These are phyloP conservation scores for Cercospora sp. DNA, from an alignment of 2,329 filamentous ascomycete genomes.

Conservation along the genomic window DNA sequence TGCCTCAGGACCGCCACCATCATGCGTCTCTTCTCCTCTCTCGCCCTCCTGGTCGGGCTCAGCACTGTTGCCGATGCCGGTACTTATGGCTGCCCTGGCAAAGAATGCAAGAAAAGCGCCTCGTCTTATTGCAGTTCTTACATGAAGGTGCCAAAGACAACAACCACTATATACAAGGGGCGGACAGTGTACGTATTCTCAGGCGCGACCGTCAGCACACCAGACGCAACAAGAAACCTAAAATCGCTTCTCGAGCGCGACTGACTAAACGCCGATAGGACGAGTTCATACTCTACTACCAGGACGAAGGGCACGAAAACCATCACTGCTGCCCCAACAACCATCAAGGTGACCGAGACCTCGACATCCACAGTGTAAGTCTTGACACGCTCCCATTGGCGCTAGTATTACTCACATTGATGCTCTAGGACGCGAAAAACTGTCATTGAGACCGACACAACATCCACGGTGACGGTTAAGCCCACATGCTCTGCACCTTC, in stretches of 20 bases:
- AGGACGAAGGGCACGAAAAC: background rate
- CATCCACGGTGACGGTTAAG: background rate
- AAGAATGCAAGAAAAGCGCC: conserved; percentile 5
- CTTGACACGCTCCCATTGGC: background rate
- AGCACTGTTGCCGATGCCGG: conserved; percentile 4
- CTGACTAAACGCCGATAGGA: background rate
- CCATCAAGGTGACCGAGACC: background rate
- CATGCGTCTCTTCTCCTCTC: background rate
- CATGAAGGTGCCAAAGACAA: conserved; percentile 7
- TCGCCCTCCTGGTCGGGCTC: background rate
- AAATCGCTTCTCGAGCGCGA: background rate
- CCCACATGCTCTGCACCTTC: background rate
- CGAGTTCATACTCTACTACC: background rate
- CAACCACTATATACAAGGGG: background rate
- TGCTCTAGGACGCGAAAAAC: background rate
- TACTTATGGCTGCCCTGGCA: conserved; percentile 7
- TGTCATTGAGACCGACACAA: background rate
- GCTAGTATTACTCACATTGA: background rate
- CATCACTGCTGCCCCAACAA: background rate
- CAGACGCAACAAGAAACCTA: background rate
- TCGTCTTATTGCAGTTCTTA: conserved; percentile 12
- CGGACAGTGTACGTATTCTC: background rate
- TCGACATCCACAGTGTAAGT: background rate
- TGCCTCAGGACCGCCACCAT: background rate
- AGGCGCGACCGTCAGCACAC: background rate